phyloP scores from a whole-genome alignment of 1,284 basidiomycete genomes.

The Apiotrichum veenhuisii region DNA sequence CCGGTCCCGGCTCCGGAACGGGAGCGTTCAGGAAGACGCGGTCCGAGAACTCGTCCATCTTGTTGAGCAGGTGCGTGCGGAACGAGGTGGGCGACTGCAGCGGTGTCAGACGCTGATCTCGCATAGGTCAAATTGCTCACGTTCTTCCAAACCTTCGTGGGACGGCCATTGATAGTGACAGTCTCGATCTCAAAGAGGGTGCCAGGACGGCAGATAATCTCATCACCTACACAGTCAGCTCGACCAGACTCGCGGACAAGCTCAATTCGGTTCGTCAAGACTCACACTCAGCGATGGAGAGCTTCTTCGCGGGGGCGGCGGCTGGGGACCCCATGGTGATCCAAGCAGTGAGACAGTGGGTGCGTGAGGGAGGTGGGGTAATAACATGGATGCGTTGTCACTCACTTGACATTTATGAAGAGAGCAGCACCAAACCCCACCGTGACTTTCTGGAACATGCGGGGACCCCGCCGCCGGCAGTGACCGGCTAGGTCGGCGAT shows the following conservation, averaged over 20 bases:
- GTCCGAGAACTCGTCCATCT: slow-evolving; percentile 21
- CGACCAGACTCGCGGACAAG: too few relatives aligned
- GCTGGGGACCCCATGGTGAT: background rate
- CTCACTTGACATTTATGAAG: too few relatives aligned
- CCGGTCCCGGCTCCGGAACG: background rate
- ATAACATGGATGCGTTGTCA: too few relatives aligned
- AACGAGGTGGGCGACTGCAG: slow-evolving; percentile 35
- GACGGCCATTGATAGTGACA: slow-evolving; percentile 23
- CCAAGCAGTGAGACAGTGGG: background rate
- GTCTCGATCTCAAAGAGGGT: slow-evolving; percentile 37
- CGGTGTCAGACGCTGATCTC: background rate
- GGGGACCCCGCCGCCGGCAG: too few relatives aligned
- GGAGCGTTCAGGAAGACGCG: slow-evolving; percentile 38
- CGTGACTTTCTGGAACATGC: too few relatives aligned
- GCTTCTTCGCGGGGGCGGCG: background rate
- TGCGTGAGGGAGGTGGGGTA: too few relatives aligned
- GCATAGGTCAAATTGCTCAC: slow-evolving; percentile 22
- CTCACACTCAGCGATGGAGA: slow-evolving; percentile 11
- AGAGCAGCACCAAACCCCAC: too few relatives aligned
- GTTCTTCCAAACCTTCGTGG: slow-evolving; percentile 37
- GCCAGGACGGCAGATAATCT: slow-evolving; percentile 37
- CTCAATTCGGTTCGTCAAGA: background rate
- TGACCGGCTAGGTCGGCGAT: too few relatives aligned
- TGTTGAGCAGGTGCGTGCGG: slow-evolving; percentile 30
- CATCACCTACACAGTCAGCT: slow-evolving; percentile 29